Evolutionary conservation across 1,284 basidiomycete species (phyloP).

Genomic region (Vanrija sp.): DNA sequence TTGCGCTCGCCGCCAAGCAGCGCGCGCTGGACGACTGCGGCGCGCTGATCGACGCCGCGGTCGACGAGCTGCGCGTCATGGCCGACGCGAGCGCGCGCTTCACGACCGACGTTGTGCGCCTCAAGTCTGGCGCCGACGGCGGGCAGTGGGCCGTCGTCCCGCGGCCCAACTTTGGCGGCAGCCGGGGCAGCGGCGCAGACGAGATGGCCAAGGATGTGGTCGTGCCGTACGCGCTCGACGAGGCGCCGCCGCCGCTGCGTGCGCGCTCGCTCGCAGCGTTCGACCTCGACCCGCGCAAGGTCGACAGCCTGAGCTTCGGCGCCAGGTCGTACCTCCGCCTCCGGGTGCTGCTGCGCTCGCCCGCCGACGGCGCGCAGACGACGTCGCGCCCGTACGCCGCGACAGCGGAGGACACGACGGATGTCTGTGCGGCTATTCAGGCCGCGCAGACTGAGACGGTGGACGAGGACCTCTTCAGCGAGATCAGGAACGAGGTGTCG

Average conservation of each 20-base stretch:
- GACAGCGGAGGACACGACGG: slow-evolving; percentile 2
- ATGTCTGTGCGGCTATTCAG: slow-evolving; percentile 27
- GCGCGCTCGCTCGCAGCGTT: slow-evolving; percentile 42
- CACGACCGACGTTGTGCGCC: slow-evolving; percentile 25
- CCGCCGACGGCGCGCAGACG: background rate
- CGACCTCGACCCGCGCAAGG: slow-evolving; percentile 39
- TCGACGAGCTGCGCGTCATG: slow-evolving; percentile 39
- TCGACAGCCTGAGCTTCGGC: slow-evolving; percentile 34
- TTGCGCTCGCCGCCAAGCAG: slow-evolving; percentile 33
- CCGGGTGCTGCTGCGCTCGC: slow-evolving; percentile 18
- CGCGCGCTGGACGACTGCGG: slow-evolving; percentile 39
- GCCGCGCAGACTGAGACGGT: slow-evolving; percentile 43
- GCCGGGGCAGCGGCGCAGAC: slow-evolving; percentile 15
- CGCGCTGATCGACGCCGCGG: slow-evolving; percentile 39
- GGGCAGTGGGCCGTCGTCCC: slow-evolving; percentile 42
- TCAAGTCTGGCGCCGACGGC: slow-evolving; percentile 27
- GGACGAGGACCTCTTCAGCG: slow-evolving; percentile 45
- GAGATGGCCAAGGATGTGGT: slow-evolving; percentile 42
- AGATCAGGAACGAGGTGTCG: slow-evolving; percentile 28
- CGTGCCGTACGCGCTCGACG: slow-evolving; percentile 48
- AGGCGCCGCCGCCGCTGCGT: slow-evolving; percentile 27
- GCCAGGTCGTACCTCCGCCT: slow-evolving; percentile 30
- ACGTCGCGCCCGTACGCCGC: slow-evolving; percentile 9
- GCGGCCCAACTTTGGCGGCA: slow-evolving; percentile 38
- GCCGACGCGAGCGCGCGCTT: slow-evolving; percentile 30